Conservation (phyloP, 805 yeast genomes). For the Cephaloascus fragrans region DNA sequence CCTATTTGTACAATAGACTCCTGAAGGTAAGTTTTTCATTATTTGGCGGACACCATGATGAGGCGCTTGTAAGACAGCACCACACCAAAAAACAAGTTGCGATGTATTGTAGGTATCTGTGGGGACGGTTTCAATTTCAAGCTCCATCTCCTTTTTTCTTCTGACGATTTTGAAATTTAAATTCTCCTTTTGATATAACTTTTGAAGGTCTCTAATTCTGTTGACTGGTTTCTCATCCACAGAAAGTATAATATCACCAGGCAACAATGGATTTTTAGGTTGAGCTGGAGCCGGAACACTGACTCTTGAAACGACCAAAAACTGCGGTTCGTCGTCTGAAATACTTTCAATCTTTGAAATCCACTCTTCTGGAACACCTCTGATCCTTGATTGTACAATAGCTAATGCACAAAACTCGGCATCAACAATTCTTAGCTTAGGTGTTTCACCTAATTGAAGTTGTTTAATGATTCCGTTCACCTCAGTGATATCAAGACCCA, state of each 20-base stretch:
- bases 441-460: slow-evolving; percentile 39
- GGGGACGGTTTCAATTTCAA: slow-evolving; percentile 56
- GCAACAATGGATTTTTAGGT: slow-evolving; percentile 26
- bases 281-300: slow-evolving; percentile 32
- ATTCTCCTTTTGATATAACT: slow-evolving; percentile 29
- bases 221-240: slow-evolving; percentile 59
- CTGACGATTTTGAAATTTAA: slow-evolving; percentile 61
- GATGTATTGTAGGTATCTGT: slow-evolving; percentile 50
- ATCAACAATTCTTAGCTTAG: slow-evolving; percentile 61
- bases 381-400: slow-evolving; percentile 65
- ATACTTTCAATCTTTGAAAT: slow-evolving; percentile 55
- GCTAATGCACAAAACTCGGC: slow-evolving; percentile 67
- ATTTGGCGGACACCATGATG: slow-evolving; percentile 88
- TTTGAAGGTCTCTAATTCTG: slow-evolving; percentile 56
- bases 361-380: slow-evolving; percentile 87
- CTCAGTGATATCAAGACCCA: slow-evolving; percentile 72
- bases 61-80: slow-evolving; percentile 77
- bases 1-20: slow-evolving; percentile 72
- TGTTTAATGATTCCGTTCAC: slow-evolving; percentile 45
- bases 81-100: slow-evolving; percentile 72
- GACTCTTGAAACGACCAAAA: slow-evolving; percentile 61
- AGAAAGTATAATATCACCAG: slow-evolving; percentile 73
- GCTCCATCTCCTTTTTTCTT: slow-evolving; percentile 50
- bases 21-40: slow-evolving; percentile 66
- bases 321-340: slow-evolving; percentile 58